These are phyloP conservation scores for Acer saccharum DNA, from an alignment of 345 rosid genomes.

Conservation along the genomic window DNA sequence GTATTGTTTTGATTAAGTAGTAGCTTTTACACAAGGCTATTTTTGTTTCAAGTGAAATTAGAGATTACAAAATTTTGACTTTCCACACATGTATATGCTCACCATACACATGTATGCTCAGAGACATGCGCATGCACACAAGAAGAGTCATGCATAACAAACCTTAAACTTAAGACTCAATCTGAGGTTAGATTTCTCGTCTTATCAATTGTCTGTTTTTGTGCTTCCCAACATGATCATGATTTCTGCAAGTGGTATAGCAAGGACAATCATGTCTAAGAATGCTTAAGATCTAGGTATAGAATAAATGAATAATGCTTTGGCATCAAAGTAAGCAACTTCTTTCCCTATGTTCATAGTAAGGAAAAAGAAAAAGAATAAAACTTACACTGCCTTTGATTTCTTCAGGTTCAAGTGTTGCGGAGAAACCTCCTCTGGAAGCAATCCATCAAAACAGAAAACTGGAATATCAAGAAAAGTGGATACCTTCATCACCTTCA, in stretches of 20 bases:
- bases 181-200: not conserved
- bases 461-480: conserved; percentile 26
- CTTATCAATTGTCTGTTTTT: conserved; percentile 4
- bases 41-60: not conserved
- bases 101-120: not conserved
- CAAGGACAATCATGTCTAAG: not conserved
- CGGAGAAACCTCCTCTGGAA: conserved; percentile 30
- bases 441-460: conserved; percentile 28
- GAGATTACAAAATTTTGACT: not conserved
- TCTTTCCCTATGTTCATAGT: conserved; percentile 1
- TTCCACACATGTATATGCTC: not conserved
- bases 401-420: conserved; percentile 50
- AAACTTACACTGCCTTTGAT: conserved; percentile 26
- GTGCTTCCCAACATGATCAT: not conserved
- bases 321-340: not conserved
- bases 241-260: not conserved
- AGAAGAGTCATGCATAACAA: not conserved
- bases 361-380: not conserved
- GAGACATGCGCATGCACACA: not conserved
- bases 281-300: not conserved
- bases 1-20: not conserved
- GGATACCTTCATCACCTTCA: conserved; percentile 31
- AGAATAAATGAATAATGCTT: not conserved
- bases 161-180: not conserved
- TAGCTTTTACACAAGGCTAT: not conserved